Conservation (phyloP, 352 stramenopile genomes). For the Pythium apleroticum region DNA sequence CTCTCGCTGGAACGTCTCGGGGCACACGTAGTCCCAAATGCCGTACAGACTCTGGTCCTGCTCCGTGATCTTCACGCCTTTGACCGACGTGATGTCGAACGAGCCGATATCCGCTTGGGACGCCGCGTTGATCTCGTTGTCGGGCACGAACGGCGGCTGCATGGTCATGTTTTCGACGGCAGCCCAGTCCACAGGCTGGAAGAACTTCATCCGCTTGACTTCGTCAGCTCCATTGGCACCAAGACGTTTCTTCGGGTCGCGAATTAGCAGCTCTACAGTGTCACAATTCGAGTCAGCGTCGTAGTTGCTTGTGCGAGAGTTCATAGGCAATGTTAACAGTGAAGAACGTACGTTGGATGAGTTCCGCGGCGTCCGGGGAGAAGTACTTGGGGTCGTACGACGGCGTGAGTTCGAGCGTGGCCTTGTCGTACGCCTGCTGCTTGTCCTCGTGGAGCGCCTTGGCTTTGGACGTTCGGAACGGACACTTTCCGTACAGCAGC, state of each 20-base stretch:
- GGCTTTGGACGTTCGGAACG: slow-evolving; percentile 95
- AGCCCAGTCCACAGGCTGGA: slow-evolving; percentile 71
- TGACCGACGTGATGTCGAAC: slow-evolving; percentile 72
- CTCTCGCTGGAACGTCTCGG: slow-evolving; percentile 77
- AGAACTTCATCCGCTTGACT: slow-evolving; percentile 82
- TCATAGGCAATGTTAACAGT: background rate
- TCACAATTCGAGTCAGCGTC: slow-evolving; percentile 10
- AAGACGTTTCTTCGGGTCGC: slow-evolving; percentile 70
- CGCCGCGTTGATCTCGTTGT: slow-evolving; percentile 85
- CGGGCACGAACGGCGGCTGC: slow-evolving; percentile 69
- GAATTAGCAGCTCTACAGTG: slow-evolving; percentile 64
- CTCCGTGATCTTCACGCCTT: slow-evolving; percentile 71
- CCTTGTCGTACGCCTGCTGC: slow-evolving; percentile 84
- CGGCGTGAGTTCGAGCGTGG: slow-evolving; percentile 72
- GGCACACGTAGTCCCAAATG: slow-evolving; percentile 73
- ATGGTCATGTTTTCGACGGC: slow-evolving; percentile 71
- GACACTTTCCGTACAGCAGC: slow-evolving; percentile 95
- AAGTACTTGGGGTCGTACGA: slow-evolving; percentile 84
- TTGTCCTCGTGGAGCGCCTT: slow-evolving; percentile 92
- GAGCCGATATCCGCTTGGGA: slow-evolving; percentile 79
- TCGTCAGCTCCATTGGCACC: slow-evolving; percentile 70
- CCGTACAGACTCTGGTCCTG: slow-evolving; percentile 70
- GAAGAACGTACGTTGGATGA: slow-evolving; percentile 66
- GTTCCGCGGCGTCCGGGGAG: slow-evolving; percentile 65
- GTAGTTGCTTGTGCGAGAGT: no score